Evolutionary conservation across 2,329 filamentous ascomycete genomes (phyloP).

Genomic region (Diaporthe nobilis): DNA sequence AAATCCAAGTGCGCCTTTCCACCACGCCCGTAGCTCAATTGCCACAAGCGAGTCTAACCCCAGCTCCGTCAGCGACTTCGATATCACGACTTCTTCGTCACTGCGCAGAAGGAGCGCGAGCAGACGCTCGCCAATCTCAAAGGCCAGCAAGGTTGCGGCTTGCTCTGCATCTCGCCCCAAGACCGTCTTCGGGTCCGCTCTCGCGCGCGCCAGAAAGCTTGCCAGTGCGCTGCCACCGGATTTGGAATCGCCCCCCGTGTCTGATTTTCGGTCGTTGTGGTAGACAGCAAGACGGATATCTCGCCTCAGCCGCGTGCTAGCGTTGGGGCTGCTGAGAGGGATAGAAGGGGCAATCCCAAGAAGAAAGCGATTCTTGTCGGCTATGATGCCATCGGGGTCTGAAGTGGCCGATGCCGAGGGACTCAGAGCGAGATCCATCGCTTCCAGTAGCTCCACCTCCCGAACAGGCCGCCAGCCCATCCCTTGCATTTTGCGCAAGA

Average conservation of each 20-base stretch:
- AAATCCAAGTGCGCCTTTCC: neutral
- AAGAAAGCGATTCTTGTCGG: neutral
- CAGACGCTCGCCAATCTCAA: neutral
- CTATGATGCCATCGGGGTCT: neutral
- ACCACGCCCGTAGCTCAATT: neutral
- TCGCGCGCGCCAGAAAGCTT: neutral
- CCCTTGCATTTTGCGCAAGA: too few species aligned
- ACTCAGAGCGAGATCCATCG: neutral
- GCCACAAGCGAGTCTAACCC: neutral
- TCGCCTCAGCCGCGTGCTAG: neutral
- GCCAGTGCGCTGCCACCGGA: neutral
- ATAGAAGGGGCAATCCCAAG: neutral
- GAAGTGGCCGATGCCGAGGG: fast-evolving
- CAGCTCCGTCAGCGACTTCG: neutral
- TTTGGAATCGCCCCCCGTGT: neutral
- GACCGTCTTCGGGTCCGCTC: neutral
- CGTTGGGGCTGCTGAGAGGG: neutral
- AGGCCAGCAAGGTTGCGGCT: neutral
- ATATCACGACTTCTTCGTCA: neutral
- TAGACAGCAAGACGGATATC: neutral
- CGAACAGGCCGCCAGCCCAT: neutral
- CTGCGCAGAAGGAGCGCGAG: neutral
- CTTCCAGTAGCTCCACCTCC: neutral
- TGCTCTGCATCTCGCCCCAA: neutral
- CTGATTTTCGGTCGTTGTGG: neutral